These are phyloP conservation scores for Cercospora sp. DNA, from an alignment of 2,329 filamentous ascomycete genomes.

Conservation along the genomic window DNA sequence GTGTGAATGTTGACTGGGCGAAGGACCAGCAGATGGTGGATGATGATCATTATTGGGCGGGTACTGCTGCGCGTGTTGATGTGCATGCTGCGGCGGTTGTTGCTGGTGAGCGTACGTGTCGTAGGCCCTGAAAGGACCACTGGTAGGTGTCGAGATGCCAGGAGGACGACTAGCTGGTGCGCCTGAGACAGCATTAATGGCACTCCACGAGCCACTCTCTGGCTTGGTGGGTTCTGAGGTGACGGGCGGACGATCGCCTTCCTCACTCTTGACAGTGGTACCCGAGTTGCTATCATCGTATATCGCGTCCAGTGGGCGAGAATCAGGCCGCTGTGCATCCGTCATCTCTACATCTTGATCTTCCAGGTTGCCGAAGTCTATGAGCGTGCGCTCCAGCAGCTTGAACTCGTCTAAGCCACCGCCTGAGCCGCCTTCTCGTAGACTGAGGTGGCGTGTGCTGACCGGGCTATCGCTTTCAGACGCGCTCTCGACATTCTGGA, in stretches of 20 bases:
- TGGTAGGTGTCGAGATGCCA: constrained; percentile 29
- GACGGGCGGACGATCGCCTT: constrained; percentile 26
- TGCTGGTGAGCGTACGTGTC: constrained; percentile 31
- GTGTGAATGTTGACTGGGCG: constrained; percentile 8
- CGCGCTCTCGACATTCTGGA: constrained; percentile 33
- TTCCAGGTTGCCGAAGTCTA: constrained; percentile 41
- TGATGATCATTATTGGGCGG: constrained; percentile 8
- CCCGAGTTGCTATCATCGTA: constrained; percentile 36
- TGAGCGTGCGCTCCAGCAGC: constrained; percentile 41
- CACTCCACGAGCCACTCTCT: constrained; percentile 43
- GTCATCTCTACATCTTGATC: constrained; percentile 42
- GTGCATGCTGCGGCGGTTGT: constrained; percentile 8
- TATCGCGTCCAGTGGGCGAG: constrained; percentile 29
- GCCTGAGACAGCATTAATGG: constrained; percentile 40
- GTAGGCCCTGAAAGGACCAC: constrained; percentile 34
- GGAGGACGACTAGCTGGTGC: constrained; percentile 29
- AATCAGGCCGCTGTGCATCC: constrained; percentile 30
- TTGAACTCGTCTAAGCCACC: constrained; percentile 60
- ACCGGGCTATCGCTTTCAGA: constrained; percentile 36
- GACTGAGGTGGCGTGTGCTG: constrained; percentile 33
- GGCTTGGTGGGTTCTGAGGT: constrained; percentile 25
- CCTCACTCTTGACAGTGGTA: constrained; percentile 39
- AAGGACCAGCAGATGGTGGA: constrained; percentile 10
- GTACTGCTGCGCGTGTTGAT: neutral
- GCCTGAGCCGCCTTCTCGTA: constrained; percentile 42